Evolutionary conservation across 2,329 filamentous ascomycete species (phyloP), one percentile per base, ranked within the genome.

Genomic region (Tolypocladium inflatum): DNA sequence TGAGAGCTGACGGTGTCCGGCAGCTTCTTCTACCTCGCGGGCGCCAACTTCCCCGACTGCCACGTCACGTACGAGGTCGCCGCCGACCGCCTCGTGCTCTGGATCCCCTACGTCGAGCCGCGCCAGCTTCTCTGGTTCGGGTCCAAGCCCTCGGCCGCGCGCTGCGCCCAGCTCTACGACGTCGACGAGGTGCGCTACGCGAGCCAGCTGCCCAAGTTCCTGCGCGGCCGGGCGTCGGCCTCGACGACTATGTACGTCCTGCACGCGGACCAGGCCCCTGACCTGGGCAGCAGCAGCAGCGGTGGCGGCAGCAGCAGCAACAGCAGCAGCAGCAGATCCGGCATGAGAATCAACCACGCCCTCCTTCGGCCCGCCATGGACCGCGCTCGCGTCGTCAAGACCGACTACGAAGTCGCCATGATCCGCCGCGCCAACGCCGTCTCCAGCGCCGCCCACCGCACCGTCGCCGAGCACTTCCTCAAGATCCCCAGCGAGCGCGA

Each of bases 391-490:
- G 87, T 93, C 2, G 79, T 90, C 71, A 97, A 97, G 76, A 87
- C 89, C 53, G 80, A 82, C n/a, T 90, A 95, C 69, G 93, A 99
- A 69, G 80, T 97, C 56, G 85, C 83, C 4, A 82, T 94, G 63
- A 88, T 97, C 66, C 85, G 88, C 19, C 85, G 86, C 59, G 93
- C 94, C 39, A 94, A 92, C 68, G 82, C 80, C 48, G 85, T 97
- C 63, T 91, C 90, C 3, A 86, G 88, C 1, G 78, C 80, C 39
- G 94, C 89, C 0, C 94, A 97, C 72, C 80, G 83, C 51, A 82
- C 81, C 35, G 88, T 95, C 13, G 84, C 93, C 58, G 77, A 80
- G 62, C 78, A 79, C 2, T 78, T 94, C 26, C 78, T 79, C 26
- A 69, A 70, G 1, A 83, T 92, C 61, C 78, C 73, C 21, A 95